Conservation (phyloP, 2,329 filamentous ascomycete genomes). For the Ophiocordyceps sinensis region DNA sequence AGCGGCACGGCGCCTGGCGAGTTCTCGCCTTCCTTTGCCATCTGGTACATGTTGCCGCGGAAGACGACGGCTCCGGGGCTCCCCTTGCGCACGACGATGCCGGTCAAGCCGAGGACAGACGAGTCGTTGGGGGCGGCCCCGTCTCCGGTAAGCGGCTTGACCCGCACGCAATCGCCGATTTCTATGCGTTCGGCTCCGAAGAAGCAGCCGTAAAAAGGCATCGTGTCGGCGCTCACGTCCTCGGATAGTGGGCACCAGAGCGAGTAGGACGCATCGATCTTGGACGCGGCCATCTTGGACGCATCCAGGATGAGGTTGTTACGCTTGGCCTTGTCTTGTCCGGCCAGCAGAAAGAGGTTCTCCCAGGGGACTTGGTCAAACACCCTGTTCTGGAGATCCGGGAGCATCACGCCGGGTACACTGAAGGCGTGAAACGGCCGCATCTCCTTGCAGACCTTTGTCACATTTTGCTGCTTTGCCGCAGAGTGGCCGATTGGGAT, state of each 20-base stretch:
- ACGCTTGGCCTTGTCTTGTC: conserved; percentile 20
- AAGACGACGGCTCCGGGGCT: conserved; percentile 23
- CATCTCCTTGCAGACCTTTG: conserved; percentile 25
- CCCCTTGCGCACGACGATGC: conserved; percentile 23
- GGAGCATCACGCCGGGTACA: conserved; percentile 26
- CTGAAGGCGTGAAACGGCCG: conserved; percentile 37
- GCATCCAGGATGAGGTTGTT: conserved; percentile 31
- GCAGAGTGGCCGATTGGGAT: conserved; percentile 25
- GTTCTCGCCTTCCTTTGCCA: conserved; percentile 13
- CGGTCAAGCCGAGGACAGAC: conserved; percentile 22
- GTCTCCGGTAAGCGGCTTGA: conserved; percentile 25
- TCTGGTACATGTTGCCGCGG: conserved; percentile 24
- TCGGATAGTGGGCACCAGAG: conserved; percentile 26
- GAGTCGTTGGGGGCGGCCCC: conserved; percentile 16
- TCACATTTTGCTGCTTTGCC: conserved; percentile 22
- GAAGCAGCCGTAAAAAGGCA: conserved; percentile 31
- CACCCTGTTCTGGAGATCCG: conserved; percentile 22
- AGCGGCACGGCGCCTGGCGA: conserved; percentile 15
- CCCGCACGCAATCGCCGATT: conserved; percentile 32
- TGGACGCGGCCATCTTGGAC: conserved; percentile 34
- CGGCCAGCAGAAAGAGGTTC: conserved; percentile 16
- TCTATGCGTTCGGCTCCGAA: conserved; percentile 35
- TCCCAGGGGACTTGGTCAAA: conserved; percentile 31
- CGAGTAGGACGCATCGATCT: conserved; percentile 33
- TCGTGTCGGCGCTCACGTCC: conserved; percentile 16